phyloP scores from a whole-genome alignment of 805 yeast genomes.

The Pichia eremophila region DNA sequence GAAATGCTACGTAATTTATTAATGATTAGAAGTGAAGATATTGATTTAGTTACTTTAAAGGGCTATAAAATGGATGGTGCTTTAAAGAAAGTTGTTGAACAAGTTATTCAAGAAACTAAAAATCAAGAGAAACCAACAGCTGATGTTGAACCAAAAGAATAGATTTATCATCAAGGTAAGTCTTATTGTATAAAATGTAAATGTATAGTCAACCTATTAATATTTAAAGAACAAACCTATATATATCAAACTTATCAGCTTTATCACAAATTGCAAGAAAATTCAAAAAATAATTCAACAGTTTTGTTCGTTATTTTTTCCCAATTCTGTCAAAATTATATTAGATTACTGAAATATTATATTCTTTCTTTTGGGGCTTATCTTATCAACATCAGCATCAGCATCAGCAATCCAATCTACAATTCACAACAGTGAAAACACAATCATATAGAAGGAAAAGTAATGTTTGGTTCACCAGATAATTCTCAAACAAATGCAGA shows the following conservation, averaged over 20 bases:
- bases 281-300: no score
- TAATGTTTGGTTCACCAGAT: not conserved
- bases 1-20: slow-evolving; percentile 27
- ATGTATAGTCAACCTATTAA: not conserved
- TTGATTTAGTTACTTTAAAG: slow-evolving; percentile 17
- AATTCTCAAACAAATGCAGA: not conserved
- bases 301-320: no score
- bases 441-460: not conserved
- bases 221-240: no score
- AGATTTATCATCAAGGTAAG: not conserved
- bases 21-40: slow-evolving; percentile 20
- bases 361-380: no score
- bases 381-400: no score
- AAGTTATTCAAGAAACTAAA: slow-evolving; percentile 3
- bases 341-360: no score
- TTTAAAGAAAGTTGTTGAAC: slow-evolving; percentile 14
- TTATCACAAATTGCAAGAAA: no score
- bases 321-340: no score
- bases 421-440: no score
- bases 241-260: no score
- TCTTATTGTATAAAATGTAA: not conserved
- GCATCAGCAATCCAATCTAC: no score
- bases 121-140: not conserved
- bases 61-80: slow-evolving; percentile 19
- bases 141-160: not conserved